These are phyloP conservation scores for Pyrenochaeta sp. DNA, from an alignment of 2,329 filamentous ascomycete genomes.

Conservation along the genomic window DNA sequence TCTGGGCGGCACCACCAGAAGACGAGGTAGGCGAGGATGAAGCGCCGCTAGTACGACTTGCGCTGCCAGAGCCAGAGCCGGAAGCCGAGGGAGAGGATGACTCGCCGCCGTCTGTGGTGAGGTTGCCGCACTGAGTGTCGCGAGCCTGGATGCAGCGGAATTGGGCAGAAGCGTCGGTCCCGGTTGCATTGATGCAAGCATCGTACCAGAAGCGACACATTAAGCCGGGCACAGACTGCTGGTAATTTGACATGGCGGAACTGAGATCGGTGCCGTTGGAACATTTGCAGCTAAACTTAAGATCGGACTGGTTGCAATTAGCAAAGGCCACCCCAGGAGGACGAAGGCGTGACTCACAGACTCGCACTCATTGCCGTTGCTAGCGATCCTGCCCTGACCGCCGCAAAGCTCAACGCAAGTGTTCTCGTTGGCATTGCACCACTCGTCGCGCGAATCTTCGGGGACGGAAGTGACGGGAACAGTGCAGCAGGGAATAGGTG, in stretches of 20 bases:
- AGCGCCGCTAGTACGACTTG: conserved; percentile 33
- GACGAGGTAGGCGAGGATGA: conserved; percentile 38
- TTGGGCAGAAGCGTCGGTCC: conserved; percentile 48
- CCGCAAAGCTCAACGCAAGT: conserved; percentile 69
- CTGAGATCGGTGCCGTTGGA: conserved; percentile 62
- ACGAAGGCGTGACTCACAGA: conserved; percentile 55
- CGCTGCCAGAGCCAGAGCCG: conserved; percentile 35
- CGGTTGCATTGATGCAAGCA: conserved; percentile 51
- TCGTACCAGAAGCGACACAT: conserved; percentile 64
- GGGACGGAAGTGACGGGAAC: conserved; percentile 55
- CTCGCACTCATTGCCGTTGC: conserved; percentile 64
- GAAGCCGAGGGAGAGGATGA: conserved; percentile 24
- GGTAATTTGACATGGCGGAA: conserved; percentile 55
- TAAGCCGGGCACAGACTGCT: conserved; percentile 67
- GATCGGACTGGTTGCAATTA: conserved; percentile 53
- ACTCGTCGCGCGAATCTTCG: conserved; percentile 51
- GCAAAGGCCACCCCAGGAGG: not conserved
- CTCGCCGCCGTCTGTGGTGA: conserved; percentile 46
- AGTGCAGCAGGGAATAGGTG: conserved; percentile 48
- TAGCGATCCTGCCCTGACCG: conserved; percentile 48
- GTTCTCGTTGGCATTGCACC: conserved; percentile 68
- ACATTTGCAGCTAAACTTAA: conserved; percentile 68
- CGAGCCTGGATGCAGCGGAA: conserved; percentile 55
- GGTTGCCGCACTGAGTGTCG: conserved; percentile 60
- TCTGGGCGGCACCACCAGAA: conserved; percentile 30